Percentiles rank a stretch among this genome's conserved stretches.
Evolutionary conservation across 225 moss, liverwort and hornwort genomes (phyloP).

Genomic region (Bryum argenteum): DNA sequence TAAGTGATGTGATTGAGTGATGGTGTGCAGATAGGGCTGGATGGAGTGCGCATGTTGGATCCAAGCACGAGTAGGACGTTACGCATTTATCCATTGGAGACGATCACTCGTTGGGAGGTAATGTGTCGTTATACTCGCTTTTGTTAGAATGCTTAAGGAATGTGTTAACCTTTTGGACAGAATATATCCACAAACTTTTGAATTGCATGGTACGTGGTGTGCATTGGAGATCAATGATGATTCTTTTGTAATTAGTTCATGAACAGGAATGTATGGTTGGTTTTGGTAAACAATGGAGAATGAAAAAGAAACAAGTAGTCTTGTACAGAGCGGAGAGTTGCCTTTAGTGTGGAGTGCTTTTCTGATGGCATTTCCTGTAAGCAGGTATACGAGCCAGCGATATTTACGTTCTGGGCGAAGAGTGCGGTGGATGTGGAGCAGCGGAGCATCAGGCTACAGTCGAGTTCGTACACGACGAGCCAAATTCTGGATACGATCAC

Average conservation of each 20-base stretch:
- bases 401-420: constrained; percentile 98
- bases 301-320: too few species aligned
- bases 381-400: constrained; percentile 82
- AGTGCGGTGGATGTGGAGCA: constrained; percentile 94
- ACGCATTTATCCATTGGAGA: constrained; percentile 91
- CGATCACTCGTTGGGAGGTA: constrained; percentile 98
- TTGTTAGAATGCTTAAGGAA: too few species aligned
- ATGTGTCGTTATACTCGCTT: background rate
- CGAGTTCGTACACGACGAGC: constrained; percentile 76
- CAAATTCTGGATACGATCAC: constrained; percentile 94
- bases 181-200: too few species aligned
- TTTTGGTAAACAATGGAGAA: too few species aligned
- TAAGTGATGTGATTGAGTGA: constrained; percentile 9
- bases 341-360: background rate
- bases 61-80: constrained; percentile 72
- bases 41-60: constrained; percentile 96
- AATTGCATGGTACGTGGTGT: too few species aligned
- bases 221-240: too few species aligned
- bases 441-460: constrained; percentile 84
- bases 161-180: too few species aligned
- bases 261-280: too few species aligned
- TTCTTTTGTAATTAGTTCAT: too few species aligned
- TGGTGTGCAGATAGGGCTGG: constrained; percentile 87
- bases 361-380: constrained; percentile 6
- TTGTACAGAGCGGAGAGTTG: background rate